phyloP scores from a whole-genome alignment of 495 filamentous ascomycete genomes.

The Penicillium fimorum region DNA sequence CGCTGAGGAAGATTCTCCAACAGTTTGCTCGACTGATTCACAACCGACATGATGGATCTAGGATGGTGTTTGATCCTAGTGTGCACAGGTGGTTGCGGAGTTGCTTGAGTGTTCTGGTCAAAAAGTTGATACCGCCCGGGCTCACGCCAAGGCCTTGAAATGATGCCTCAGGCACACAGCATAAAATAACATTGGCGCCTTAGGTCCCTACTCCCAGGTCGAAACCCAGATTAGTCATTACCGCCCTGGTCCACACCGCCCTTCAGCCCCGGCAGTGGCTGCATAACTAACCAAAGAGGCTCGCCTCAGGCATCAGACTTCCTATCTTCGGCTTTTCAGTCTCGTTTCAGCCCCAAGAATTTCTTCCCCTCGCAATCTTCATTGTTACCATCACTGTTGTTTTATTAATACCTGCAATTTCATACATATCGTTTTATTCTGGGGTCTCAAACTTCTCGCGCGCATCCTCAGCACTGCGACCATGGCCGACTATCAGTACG shows the following conservation, averaged over 20 bases:
- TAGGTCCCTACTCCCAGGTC: background rate
- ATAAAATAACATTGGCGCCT: background rate
- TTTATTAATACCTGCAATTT: conserved; percentile 8
- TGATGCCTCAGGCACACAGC: background rate
- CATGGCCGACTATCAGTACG: conserved; percentile 65
- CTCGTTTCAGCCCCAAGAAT: conserved; percentile 12
- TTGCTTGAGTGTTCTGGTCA: conserved; percentile 5
- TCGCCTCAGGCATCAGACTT: conserved; percentile 8
- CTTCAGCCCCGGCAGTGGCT: background rate
- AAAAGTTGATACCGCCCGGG: conserved; percentile 23
- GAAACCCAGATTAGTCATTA: background rate
- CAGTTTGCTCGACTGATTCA: conserved; percentile 4
- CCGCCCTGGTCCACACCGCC: background rate
- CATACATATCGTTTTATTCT: background rate
- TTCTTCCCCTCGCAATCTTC: conserved; percentile 5
- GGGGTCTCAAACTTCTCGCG: background rate
- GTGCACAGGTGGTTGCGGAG: background rate
- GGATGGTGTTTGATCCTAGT: background rate
- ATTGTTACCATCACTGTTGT: conserved; percentile 18
- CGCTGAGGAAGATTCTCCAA: conserved; percentile 54
- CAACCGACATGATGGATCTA: conserved; percentile 29
- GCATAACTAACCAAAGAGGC: background rate
- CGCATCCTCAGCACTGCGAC: conserved; percentile 15
- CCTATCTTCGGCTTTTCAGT: conserved; percentile 20
- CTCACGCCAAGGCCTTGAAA: background rate